phyloP scores from a whole-genome alignment of 1,284 basidiomycete species.

The Chalciporus sp. region DNA sequence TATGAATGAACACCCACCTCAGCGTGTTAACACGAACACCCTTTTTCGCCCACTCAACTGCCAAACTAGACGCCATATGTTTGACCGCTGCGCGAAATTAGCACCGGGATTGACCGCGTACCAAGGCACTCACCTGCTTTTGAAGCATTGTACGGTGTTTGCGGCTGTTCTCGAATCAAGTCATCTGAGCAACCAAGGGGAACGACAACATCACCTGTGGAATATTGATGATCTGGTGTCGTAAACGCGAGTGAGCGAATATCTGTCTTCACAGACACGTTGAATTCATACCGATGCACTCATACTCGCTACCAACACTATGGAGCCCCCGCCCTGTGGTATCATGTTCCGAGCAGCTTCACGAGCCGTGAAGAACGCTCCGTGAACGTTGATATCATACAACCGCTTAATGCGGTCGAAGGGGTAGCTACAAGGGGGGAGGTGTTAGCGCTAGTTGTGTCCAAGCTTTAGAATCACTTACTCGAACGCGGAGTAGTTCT shows the following conservation, averaged over 20 bases:
- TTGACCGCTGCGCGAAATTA: conserved; percentile 62
- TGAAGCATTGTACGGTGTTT: conserved; percentile 97
- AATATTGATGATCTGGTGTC: conserved; percentile 76
- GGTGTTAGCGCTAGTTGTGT: conserved; percentile 6
- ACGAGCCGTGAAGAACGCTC: conserved; percentile 90
- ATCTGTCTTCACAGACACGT: neutral
- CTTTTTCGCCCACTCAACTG: conserved; percentile 88
- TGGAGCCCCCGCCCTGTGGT: conserved; percentile 74
- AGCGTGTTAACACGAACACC: conserved; percentile 82
- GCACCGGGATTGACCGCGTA: neutral
- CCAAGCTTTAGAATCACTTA: conserved; percentile 34
- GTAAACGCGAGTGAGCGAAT: conserved; percentile 15
- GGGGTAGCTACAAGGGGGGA: conserved; percentile 62
- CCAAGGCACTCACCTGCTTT: conserved; percentile 63
- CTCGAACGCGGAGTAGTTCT: conserved; percentile 91
- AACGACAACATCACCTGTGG: conserved; percentile 57
- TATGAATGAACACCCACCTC: conserved; percentile 47
- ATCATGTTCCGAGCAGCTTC: conserved; percentile 88
- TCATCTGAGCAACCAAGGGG: neutral
- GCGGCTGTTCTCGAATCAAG: conserved; percentile 54
- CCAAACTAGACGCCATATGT: conserved; percentile 86
- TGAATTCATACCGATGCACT: conserved; percentile 52
- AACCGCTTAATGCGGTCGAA: conserved; percentile 80
- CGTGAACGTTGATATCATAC: conserved; percentile 93
- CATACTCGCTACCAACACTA: conserved; percentile 92